Evolutionary conservation across 2,329 filamentous ascomycete species (phyloP), one percentile per base, ranked within the genome.

Genomic region (Verticillium klebahnii): DNA sequence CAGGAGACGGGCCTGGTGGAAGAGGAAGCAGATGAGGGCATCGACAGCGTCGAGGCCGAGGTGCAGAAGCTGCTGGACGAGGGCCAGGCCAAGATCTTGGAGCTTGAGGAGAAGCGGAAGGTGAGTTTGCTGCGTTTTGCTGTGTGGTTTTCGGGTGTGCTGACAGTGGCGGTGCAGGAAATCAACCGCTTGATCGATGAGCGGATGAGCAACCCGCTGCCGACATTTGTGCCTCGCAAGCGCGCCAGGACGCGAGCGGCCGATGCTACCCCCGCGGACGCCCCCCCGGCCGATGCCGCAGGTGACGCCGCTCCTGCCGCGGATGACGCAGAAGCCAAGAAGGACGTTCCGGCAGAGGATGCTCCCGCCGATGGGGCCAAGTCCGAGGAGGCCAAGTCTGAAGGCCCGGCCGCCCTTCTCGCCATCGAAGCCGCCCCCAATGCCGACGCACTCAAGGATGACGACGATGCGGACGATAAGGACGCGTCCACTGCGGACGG

Each of bases 101-200:
- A 70, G 3, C 68, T 78, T 12, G 75, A 77, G 60, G 70, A 72
- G 59, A 71, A 68, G 64, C 66, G 75, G 67, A 70, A 63, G 61
- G 71, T 71, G 63, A 54, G 67, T 50, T 37, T 1, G 17, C 19
- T 52, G n/a, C 19, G n/a, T 19, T 19, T 1, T 12, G 45, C 45
- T 19, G 0, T 19, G 5, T 15, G 36, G n/a, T 31, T 29, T 11
- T 17, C 3, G 5, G 34, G 11, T 19, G 23, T 58, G 59, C 64
- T 64, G 31, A 62, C 56, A 17, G 17, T 40, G 3, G 15, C 7
- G 5, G 17, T 17, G n/a, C 23, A 79, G 77, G 77, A 80, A 65
- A 70, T 80, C 62, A 79, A 79, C 59, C 75, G 72, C 23, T 68
- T 73, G 50, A 76, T 80, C 45, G 78, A 80, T 37, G 77, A 79